phyloP scores from a whole-genome alignment of 805 yeast genomes.

The Deakozyma indianensis region DNA sequence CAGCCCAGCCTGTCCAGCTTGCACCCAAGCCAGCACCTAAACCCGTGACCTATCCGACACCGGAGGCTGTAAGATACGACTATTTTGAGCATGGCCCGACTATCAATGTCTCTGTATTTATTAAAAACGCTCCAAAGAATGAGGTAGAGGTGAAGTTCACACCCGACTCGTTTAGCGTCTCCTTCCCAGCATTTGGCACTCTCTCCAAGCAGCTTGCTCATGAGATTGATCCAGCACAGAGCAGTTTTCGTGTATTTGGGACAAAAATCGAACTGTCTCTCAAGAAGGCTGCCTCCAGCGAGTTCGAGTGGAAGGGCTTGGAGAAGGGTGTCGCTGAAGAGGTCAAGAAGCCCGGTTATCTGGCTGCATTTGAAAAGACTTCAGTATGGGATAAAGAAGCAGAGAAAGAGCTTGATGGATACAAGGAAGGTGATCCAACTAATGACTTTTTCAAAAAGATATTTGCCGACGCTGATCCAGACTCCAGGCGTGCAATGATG shows the following conservation, averaged over 20 bases:
- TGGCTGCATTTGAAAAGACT: slow-evolving; percentile 1
- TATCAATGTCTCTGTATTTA: slow-evolving; percentile 57
- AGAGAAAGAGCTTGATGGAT: slow-evolving; percentile 26
- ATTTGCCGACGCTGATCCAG: slow-evolving; percentile 72
- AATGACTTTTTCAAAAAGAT: slow-evolving; percentile 58
- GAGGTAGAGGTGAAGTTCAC: slow-evolving; percentile 28
- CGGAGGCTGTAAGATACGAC: slow-evolving; percentile 32
- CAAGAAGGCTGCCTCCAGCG: slow-evolving; percentile 27
- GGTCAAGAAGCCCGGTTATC: neutral
- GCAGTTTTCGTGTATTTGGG: slow-evolving; percentile 38
- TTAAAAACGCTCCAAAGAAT: slow-evolving; percentile 46
- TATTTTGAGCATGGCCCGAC: slow-evolving; percentile 54
- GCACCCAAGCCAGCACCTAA: neutral
- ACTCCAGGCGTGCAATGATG: slow-evolving; percentile 89
- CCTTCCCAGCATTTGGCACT: slow-evolving; percentile 20
- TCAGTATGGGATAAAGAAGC: slow-evolving; percentile 6
- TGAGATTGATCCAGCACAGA: slow-evolving; percentile 32
- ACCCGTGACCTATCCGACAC: neutral
- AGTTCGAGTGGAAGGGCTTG: slow-evolving; percentile 38
- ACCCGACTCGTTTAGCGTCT: slow-evolving; percentile 4
- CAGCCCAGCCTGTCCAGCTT: neutral
- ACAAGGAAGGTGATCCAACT: slow-evolving; percentile 31
- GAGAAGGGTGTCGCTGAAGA: slow-evolving; percentile 22
- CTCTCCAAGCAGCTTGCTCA: slow-evolving; percentile 26
- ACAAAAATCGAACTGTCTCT: slow-evolving; percentile 67